Base-by-base conservation (phyloP, 73 alveolate genomes). In the Paramecium biaurelia region DNA sequence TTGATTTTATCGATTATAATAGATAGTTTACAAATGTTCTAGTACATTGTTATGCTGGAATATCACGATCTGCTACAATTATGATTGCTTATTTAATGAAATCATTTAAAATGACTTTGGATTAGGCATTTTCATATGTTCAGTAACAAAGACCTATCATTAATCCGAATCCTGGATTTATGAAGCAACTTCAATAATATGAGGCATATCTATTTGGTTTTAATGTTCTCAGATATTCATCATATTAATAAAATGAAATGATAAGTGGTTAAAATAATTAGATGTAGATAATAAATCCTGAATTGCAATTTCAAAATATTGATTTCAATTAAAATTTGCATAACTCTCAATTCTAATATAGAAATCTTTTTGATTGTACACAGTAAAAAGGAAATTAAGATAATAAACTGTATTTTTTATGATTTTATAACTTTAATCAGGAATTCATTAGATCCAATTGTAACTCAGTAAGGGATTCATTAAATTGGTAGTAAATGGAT, bases 41-140 rank as follows among this genome's bases (percentile, higher is more conserved):
- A 32, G 96, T 95, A 15, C 98, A 95, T 92, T 95, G 98, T 47
- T 70, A 92, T 43, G 95, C 93, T 20, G 98, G 98, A 28, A 87
- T 88, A 4, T 94, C 97, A 5, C 82, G 98, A 57, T 70, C 95
- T 23, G 92, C 97, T 56, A 59, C 97, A 2, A 57, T 95, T 35
- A 95, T 95, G 5, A 94, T 96, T 21, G 95, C 97, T 15, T 94
- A 92, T 86, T 53, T 96, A 10, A 96, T 96, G 97, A 74, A 76
- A 30, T 72, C 86, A 21, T 58, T 63, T 63, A 87, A 89, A 59
- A 53, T 85, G 70, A 37, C 94, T n/a, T 93, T 30, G 82, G 85
- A 85, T n/a, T 92, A 96, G 34, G 95, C 96, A 56, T 89, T 90
- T 58, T 41, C 84, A 57, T 85, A 79, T 76, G 96, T 93, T 58